These are phyloP conservation scores for Eurotiales sp. DNA, from an alignment of 2,329 filamentous ascomycete genomes.

Conservation along the genomic window DNA sequence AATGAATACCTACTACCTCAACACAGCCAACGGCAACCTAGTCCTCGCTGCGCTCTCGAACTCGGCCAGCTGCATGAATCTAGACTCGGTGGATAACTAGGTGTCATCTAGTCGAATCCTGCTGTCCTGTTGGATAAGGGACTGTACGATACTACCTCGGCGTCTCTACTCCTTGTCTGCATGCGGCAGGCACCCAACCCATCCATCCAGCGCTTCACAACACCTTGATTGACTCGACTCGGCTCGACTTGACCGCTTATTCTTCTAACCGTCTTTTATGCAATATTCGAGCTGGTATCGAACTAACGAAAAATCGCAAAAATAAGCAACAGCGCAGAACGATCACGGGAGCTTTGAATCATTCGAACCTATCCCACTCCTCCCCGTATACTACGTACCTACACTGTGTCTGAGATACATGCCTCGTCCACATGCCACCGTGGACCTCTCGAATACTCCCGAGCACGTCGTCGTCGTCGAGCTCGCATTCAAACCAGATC, in stretches of 20 bases:
- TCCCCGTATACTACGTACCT: not conserved
- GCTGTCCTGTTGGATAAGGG: not conserved
- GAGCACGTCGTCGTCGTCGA: slow-evolving; percentile 24
- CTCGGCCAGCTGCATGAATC: not conserved
- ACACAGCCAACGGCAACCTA: too few species aligned
- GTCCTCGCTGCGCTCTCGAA: not conserved
- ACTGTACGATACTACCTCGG: slow-evolving; percentile 1
- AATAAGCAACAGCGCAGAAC: not conserved
- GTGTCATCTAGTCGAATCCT: not conserved
- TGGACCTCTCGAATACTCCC: slow-evolving; percentile 30
- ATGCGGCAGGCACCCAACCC: too few species aligned
- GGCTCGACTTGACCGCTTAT: not conserved
- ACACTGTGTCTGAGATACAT: not conserved
- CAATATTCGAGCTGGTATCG: slow-evolving; percentile 19
- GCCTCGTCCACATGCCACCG: slow-evolving; percentile 34
- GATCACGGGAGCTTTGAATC: not conserved
- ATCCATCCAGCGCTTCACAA: not conserved
- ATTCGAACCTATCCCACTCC: not conserved
- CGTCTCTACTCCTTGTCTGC: not conserved
- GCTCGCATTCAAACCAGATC: slow-evolving; percentile 12
- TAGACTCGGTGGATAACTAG: not conserved
- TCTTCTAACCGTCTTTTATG: not conserved
- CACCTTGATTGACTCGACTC: not conserved
- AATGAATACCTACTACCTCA: too few species aligned
- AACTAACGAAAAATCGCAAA: not conserved